Evolutionary conservation across 176 grass and related monocot species (phyloP), one percentile per base, ranked within the genome.

Genomic region (Saccharum officinarum): DNA sequence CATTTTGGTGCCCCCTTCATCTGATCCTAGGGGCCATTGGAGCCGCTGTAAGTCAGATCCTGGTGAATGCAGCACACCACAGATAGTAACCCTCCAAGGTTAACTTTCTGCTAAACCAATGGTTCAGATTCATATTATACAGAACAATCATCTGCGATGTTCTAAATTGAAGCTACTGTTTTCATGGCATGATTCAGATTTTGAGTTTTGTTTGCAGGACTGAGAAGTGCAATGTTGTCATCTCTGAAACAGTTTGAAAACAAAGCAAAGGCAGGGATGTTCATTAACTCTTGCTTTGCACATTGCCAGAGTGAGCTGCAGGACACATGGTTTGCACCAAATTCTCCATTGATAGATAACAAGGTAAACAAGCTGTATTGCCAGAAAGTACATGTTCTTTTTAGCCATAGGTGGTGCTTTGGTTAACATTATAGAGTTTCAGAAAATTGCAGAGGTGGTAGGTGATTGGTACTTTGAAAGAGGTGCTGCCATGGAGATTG

Each of bases 261-360:
- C 0, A 69, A 74, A 31, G 69, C 46, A 1, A 69, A 18, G 42
- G 88, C 80, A 30, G 92, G 95, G 64, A 87, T 91, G 88, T 91
- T 92, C 85, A 86, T 94, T 59, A 88, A 92, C 79, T 97, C 92
- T n/a, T 97, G 92, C 50, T 97, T 94, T 72, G 86, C 83, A 30
- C 92, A 97, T 94, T 97, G 92, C 84, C 92, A 97, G 78, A 94
- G 92, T 75, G 95, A 97, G 70, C 66, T 89, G 23, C 95, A 94
- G 77, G 88, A 92, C 54, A 80, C 92, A 83, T 97, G 92, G 92
- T 94, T 91, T 38, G 83, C n/a, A 18, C 74, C 92, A 74, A 76
- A 80, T 81, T 94, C 95, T 28, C 90, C 88, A 33, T 91, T 15
- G 75, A 10, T 97, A 67, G 76, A 80, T 4, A 81, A 92, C 34